Evolutionary conservation across 495 filamentous ascomycete genomes (phyloP).

Genomic region (Chaetomium tenue): DNA sequence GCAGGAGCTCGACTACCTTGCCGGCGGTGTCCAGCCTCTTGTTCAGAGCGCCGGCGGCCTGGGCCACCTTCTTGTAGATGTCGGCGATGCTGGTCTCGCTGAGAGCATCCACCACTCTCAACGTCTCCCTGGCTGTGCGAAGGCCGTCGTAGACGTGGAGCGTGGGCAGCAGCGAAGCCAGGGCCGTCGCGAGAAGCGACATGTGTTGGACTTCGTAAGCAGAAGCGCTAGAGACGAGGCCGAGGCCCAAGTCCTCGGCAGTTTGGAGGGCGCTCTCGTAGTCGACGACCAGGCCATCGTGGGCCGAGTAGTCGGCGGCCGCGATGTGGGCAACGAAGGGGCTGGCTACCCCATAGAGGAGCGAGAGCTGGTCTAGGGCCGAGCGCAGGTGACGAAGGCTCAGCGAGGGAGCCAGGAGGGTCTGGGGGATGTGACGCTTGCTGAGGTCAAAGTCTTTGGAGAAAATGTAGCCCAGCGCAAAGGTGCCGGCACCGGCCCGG

Average conservation of each 20-base stretch:
- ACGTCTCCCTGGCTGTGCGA: conserved; percentile 77
- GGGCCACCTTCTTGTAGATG: conserved; percentile 66
- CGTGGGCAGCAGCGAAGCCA: conserved; percentile 75
- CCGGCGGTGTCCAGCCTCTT: conserved; percentile 71
- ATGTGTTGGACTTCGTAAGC: conserved; percentile 94
- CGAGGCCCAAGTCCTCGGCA: conserved; percentile 89
- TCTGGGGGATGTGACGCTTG: conserved; percentile 89
- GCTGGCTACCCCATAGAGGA: conserved; percentile 84
- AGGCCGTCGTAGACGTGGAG: conserved; percentile 94
- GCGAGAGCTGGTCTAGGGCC: conserved; percentile 83
- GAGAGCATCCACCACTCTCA: conserved; percentile 80
- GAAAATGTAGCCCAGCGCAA: conserved; percentile 95
- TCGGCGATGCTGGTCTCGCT: conserved; percentile 67
- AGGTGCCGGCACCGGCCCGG: conserved; percentile 81
- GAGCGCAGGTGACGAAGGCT: conserved; percentile 76
- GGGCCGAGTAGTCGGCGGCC: conserved; percentile 80
- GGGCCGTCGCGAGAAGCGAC: conserved; percentile 80
- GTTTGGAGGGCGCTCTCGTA: conserved; percentile 77
- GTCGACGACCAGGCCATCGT: conserved; percentile 73
- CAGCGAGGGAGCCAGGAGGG: conserved; percentile 79
- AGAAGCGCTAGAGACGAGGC: conserved; percentile 78
- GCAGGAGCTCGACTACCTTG: conserved; percentile 70
- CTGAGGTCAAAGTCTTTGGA: conserved; percentile 88
- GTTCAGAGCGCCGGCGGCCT: conserved; percentile 58
- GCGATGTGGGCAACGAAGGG: conserved; percentile 92